These are phyloP conservation scores for Tylopilus vinaceipallidus DNA, from an alignment of 768 basidiomycete genomes.

Conservation along the genomic window DNA sequence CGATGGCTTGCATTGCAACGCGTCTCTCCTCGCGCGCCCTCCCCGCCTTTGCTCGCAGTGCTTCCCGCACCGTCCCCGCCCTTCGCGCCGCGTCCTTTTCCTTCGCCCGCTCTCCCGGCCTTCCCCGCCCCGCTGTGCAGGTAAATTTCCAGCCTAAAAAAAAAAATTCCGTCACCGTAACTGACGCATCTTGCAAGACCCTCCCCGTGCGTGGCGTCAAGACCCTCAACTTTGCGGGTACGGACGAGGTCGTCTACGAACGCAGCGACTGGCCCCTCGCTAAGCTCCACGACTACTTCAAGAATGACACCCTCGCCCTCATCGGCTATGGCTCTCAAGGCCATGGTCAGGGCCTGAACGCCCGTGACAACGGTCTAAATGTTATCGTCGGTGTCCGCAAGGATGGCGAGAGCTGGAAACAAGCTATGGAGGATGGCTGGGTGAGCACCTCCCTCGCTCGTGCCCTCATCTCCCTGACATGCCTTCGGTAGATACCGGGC, in stretches of 20 bases:
- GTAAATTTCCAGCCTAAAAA: conserved; percentile 38
- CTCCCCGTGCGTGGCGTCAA: conserved; percentile 76
- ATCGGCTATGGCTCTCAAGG: conserved; percentile 99
- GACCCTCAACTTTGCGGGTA: conserved; percentile 95
- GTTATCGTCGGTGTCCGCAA: conserved; percentile 98
- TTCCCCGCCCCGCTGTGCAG: conserved; percentile 24
- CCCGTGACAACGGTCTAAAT: conserved; percentile 97
- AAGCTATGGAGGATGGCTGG: conserved; percentile 96
- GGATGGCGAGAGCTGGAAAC: conserved; percentile 94
- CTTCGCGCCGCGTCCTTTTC: conserved; percentile 65
- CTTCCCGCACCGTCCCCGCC: conserved; percentile 46
- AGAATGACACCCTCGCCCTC: conserved; percentile 97
- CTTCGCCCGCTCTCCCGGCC: conserved; percentile 45
- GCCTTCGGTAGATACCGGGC: conserved; percentile 69
- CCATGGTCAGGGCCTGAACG: conserved; percentile 97
- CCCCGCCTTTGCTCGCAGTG: conserved; percentile 64
- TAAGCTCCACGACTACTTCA: conserved; percentile 99
- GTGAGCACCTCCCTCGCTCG: conserved; percentile 39
- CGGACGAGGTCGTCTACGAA: conserved; percentile 91
- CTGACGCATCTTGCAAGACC: conserved; percentile 30
- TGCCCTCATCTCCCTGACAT: background rate
- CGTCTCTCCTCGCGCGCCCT: conserved; percentile 65
- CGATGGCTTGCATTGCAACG: conserved; percentile 57
- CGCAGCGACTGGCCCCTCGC: conserved; percentile 96
- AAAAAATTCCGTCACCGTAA: conserved; percentile 3